Conservation (phyloP, 257 asterid species). For the Solanum megistacrolobum region DNA sequence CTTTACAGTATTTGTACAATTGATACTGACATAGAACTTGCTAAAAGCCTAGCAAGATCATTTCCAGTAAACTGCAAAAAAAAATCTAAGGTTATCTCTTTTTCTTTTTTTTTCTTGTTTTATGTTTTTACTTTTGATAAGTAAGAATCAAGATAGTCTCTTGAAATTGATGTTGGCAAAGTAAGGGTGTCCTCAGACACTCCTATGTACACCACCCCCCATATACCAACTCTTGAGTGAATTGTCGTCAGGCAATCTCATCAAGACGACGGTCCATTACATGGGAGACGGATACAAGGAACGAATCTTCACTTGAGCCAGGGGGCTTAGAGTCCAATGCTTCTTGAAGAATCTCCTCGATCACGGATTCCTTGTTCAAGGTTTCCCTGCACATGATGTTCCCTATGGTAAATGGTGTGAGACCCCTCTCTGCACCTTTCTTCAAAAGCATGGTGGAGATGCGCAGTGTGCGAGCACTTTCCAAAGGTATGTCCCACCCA, state of each 20-base stretch:
- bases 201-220: not conserved
- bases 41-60: not conserved
- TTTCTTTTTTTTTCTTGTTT: not conserved
- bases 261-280: constrained; percentile 9
- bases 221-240: not conserved
- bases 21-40: not conserved
- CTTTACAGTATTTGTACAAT: not conserved
- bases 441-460: constrained; percentile 20
- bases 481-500: constrained; percentile 14
- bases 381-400: constrained; percentile 11
- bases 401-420: constrained; percentile 13
- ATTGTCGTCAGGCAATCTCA: not conserved
- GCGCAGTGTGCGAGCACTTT: constrained; percentile 9
- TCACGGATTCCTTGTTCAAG: constrained; percentile 7
- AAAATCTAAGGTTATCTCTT: not conserved
- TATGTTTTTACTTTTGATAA: not conserved
- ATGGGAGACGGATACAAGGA: constrained; percentile 5
- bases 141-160: not conserved
- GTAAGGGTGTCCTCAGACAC: not conserved
- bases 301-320: constrained; percentile 6
- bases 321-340: constrained; percentile 5
- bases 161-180: not conserved
- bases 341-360: constrained; percentile 10
- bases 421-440: constrained; percentile 12
- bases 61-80: not conserved